Evolutionary conservation across 768 basidiomycete species (phyloP).

Genomic region (Boletus patriciae): DNA sequence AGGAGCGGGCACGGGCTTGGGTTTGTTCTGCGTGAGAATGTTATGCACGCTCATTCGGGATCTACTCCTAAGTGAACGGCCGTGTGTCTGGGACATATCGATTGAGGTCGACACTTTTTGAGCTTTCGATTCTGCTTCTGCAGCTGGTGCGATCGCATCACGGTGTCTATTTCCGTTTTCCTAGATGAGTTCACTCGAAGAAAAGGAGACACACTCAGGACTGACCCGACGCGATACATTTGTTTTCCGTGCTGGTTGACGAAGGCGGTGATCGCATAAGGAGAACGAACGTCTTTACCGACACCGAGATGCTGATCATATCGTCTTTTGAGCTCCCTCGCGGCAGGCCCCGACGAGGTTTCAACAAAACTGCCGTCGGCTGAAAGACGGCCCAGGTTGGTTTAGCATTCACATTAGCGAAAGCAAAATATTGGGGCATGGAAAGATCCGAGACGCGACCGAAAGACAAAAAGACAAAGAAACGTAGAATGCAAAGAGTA

Average conservation of each 20-base stretch:
- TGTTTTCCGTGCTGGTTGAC: constrained; percentile 78
- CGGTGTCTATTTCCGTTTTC: constrained; percentile 46
- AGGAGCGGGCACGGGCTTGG: constrained; percentile 36
- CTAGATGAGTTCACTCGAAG: neutral
- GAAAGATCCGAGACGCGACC: constrained; percentile 9
- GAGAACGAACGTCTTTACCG: constrained; percentile 64
- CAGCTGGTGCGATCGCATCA: constrained; percentile 60
- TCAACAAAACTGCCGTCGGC: constrained; percentile 80
- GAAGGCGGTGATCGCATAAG: constrained; percentile 80
- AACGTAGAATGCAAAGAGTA: constrained; percentile 16
- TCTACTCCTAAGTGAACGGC: constrained; percentile 45
- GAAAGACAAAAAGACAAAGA: constrained; percentile 1
- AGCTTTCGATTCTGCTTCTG: constrained; percentile 46
- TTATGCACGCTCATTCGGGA: constrained; percentile 71
- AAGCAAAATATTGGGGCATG: neutral
- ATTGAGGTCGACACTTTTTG: constrained; percentile 34
- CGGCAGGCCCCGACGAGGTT: constrained; percentile 73
- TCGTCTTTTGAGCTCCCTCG: constrained; percentile 71
- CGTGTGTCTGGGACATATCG: constrained; percentile 38
- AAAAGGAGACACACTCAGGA: constrained; percentile 14
- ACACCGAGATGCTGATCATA: constrained; percentile 73
- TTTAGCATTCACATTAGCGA: constrained; percentile 2
- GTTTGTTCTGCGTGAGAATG: constrained; percentile 50
- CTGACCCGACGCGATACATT: constrained; percentile 78
- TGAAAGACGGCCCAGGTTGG: constrained; percentile 26